Percentiles rank a stretch among this genome's conserved stretches.
phyloP scores from a whole-genome alignment of 2,329 filamentous ascomycete genomes.

The Ophiognomonia clavigignenti-juglandacearum region DNA sequence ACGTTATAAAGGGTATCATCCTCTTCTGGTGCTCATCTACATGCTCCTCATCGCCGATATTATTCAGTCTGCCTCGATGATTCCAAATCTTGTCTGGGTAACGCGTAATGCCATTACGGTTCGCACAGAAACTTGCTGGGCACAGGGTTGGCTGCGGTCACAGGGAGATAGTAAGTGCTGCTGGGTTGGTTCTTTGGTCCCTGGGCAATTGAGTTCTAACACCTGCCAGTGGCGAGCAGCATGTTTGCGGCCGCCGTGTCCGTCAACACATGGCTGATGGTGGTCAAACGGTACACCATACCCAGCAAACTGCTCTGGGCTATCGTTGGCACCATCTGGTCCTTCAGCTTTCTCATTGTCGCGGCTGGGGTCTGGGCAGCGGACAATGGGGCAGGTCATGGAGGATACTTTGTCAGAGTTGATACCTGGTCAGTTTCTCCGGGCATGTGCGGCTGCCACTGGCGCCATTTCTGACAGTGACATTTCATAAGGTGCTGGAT shows the following conservation, averaged over 20 bases:
- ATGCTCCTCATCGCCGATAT: constrained; percentile 10
- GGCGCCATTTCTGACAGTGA: not conserved
- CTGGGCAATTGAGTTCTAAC: not conserved
- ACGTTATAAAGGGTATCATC: constrained; percentile 6
- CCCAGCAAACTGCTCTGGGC: not conserved
- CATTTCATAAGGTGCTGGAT: constrained; percentile 6
- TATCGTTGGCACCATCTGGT: constrained; percentile 2
- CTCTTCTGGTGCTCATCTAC: constrained; percentile 3
- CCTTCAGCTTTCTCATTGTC: constrained; percentile 8
- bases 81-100: constrained; percentile 6
- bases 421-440: constrained; percentile 4
- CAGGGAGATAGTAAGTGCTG: not conserved
- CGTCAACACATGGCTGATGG: constrained; percentile 1
- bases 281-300: constrained; percentile 7
- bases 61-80: constrained; percentile 4
- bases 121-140: constrained; percentile 5
- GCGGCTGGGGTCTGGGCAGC: constrained; percentile 3
- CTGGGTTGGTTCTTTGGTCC: too few relatives aligned
- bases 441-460: not conserved
- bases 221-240: not conserved
- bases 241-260: constrained; percentile 4
- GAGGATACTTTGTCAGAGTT: constrained; percentile 5
- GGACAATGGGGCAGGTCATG: constrained; percentile 1
- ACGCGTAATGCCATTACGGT: not conserved
- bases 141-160: constrained; percentile 7